Evolutionary conservation across 352 stramenopile species (phyloP).

Genomic region (Globisporangium paroecandrum): DNA sequence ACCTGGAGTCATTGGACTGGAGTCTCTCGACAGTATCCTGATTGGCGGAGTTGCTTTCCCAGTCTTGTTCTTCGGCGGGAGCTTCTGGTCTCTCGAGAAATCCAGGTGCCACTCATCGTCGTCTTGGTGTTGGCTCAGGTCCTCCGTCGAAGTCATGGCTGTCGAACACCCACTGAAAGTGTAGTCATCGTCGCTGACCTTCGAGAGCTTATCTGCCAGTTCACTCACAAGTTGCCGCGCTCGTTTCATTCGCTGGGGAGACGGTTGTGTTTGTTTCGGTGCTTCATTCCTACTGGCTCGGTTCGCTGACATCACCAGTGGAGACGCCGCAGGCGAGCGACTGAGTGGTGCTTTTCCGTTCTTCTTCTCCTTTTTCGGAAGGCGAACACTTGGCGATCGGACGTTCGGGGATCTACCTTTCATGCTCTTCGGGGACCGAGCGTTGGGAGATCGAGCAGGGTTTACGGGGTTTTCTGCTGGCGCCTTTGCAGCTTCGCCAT

Average conservation of each 20-base stretch:
- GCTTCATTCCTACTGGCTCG: background rate
- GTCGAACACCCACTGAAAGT: background rate
- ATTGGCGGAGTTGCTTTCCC: background rate
- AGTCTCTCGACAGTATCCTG: conserved; percentile 1
- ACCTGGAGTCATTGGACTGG: conserved; percentile 5
- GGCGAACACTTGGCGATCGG: background rate
- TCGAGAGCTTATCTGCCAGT: conserved; percentile 7
- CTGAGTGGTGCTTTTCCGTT: background rate
- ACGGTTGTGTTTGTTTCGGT: background rate
- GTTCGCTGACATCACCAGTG: background rate
- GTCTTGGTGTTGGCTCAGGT: background rate
- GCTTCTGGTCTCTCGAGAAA: conserved; percentile 7
- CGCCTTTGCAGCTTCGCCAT: background rate
- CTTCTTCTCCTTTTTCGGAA: background rate
- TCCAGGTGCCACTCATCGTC: conserved; percentile 4
- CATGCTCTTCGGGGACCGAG: conserved; percentile 1
- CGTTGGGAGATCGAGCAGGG: background rate
- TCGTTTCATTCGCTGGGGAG: background rate
- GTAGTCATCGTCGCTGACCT: background rate
- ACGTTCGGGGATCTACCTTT: background rate
- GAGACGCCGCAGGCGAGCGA: background rate
- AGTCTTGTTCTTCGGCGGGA: background rate
- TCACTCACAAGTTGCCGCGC: conserved; percentile 4
- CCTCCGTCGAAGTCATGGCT: background rate
- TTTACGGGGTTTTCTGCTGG: background rate